Conservation (phyloP, 169 alveolate genomes). For the Plasmodium gonderi region DNA sequence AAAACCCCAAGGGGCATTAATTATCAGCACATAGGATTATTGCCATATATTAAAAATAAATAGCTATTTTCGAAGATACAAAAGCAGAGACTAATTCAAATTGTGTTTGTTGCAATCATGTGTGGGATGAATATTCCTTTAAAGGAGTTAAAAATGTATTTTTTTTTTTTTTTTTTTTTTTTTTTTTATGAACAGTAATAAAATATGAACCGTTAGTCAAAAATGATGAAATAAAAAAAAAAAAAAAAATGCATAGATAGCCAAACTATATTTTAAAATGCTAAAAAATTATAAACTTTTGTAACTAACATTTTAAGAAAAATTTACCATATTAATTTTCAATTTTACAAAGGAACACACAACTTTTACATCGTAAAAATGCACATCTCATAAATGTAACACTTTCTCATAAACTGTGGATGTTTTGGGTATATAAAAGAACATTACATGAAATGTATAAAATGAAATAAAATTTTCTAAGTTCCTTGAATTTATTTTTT, state of each 20-base stretch:
- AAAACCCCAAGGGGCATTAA: neutral
- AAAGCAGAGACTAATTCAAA: neutral
- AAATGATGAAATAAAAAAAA: neutral
- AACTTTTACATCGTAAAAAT: neutral
- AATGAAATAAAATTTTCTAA: neutral
- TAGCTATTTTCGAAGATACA: neutral
- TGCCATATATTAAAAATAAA: neutral
- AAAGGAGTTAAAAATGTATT: neutral
- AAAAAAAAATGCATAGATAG: neutral
- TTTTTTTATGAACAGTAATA: neutral
- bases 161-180: neutral
- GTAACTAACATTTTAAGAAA: neutral
- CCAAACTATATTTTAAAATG: neutral
- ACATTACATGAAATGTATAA: neutral
- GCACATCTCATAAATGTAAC: neutral
- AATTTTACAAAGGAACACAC: neutral
- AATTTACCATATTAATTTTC: neutral
- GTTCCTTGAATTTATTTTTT: neutral
- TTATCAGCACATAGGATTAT: neutral
- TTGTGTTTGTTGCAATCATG: neutral
- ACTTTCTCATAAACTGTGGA: neutral
- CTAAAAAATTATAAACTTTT: neutral
- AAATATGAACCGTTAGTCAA: neutral
- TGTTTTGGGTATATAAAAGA: neutral
- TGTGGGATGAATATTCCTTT: neutral